These are phyloP conservation scores for Serendipita sp. DNA, from an alignment of 1,284 basidiomycete genomes.

Conservation along the genomic window DNA sequence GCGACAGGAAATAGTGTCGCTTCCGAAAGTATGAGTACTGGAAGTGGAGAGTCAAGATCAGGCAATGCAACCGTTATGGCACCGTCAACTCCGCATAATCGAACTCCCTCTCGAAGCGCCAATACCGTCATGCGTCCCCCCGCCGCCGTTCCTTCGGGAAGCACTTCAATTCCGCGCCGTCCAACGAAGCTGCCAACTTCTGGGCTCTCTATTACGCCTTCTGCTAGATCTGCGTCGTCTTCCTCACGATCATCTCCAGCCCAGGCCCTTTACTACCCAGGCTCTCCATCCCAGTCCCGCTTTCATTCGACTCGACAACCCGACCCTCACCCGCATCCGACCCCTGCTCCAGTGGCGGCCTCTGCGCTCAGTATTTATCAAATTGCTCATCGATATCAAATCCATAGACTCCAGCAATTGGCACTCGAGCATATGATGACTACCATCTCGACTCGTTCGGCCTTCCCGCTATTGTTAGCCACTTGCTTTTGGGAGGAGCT, in stretches of 20 bases:
- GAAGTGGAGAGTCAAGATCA: background rate
- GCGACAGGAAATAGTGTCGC: conserved; percentile 9
- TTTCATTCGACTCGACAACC: conserved; percentile 22
- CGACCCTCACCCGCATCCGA: conserved; percentile 68
- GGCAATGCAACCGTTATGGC: background rate
- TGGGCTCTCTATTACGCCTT: background rate
- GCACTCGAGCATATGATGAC: conserved; percentile 64
- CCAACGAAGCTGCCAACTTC: background rate
- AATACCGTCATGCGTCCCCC: background rate
- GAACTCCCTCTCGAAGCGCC: background rate
- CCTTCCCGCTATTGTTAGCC: conserved; percentile 60
- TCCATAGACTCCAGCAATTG: conserved; percentile 49
- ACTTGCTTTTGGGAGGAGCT: conserved; percentile 51
- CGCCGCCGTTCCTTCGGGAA: background rate
- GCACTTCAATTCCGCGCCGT: background rate
- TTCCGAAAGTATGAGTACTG: background rate
- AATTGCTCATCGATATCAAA: conserved; percentile 64
- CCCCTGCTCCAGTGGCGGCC: conserved; percentile 43
- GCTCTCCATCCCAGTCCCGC: conserved; percentile 33
- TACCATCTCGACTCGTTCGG: conserved; percentile 53
- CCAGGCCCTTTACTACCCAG: conserved; percentile 24
- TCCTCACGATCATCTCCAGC: conserved; percentile 18
- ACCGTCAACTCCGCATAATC: background rate
- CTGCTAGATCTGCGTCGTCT: conserved; percentile 20
- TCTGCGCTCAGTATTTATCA: conserved; percentile 69